Evolutionary conservation across 768 basidiomycete genomes (phyloP).

Genomic region (Tremella fuciformis): DNA sequence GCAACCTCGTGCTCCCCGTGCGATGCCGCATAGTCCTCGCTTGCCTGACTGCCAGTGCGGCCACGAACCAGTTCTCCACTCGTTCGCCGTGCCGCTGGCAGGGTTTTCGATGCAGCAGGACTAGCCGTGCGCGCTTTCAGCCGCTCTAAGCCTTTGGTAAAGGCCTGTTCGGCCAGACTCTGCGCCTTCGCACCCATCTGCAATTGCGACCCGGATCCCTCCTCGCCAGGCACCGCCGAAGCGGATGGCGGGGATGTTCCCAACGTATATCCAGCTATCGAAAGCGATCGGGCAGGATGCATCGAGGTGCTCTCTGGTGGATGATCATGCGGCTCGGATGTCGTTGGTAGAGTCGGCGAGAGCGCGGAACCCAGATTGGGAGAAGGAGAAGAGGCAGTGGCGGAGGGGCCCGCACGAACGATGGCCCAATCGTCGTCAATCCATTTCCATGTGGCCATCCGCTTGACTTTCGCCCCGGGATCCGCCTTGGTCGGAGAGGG

Average conservation of each 20-base stretch:
- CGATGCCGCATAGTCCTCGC: constrained; percentile 27
- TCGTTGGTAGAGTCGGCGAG: constrained; percentile 49
- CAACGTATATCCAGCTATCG: constrained; percentile 3
- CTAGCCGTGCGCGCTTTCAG: constrained; percentile 47
- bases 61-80: constrained; percentile 20
- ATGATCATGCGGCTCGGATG: not conserved
- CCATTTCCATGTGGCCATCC: constrained; percentile 82
- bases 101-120: constrained; percentile 10
- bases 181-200: constrained; percentile 24
- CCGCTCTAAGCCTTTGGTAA: constrained; percentile 50
- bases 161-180: constrained; percentile 51
- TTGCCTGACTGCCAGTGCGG: constrained; percentile 35
- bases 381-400: constrained; percentile 1
- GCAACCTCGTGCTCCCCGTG: not conserved
- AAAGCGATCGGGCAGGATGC: not conserved
- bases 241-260: constrained; percentile 20
- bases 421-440: constrained; percentile 88
- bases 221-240: constrained; percentile 6
- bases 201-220: constrained; percentile 6
- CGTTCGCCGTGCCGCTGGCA: constrained; percentile 8
- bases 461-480: constrained; percentile 58
- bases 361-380: constrained; percentile 2
- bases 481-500: constrained; percentile 41
- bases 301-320: not conserved
- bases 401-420: constrained; percentile 52